These are phyloP conservation scores for Conidiobolus incongruus DNA, from an alignment of 371 early-diverging fungal species.

Conservation along the genomic window DNA sequence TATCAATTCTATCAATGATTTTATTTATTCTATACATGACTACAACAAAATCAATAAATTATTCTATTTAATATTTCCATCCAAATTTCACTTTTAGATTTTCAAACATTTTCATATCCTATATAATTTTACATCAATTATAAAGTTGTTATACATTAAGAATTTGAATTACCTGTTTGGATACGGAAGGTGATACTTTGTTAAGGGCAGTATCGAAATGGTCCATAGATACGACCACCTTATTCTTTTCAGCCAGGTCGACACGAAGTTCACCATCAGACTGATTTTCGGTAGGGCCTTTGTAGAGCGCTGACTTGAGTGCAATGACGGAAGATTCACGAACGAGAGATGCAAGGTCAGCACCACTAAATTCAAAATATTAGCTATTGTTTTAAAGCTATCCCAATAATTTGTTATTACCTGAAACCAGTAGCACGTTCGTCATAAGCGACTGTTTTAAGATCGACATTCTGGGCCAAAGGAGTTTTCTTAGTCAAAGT, in stretches of 20 bases:
- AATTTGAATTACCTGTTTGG: slow-evolving; percentile 18
- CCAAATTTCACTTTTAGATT: not conserved
- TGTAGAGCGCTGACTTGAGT: slow-evolving; percentile 35
- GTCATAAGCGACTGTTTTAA: slow-evolving; percentile 51
- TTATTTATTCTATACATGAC: too few species aligned
- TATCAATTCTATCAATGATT: too few species aligned
- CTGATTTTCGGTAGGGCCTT: too few species aligned
- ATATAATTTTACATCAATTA: not conserved
- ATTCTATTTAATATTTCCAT: not conserved
- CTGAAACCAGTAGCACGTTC: slow-evolving; percentile 45
- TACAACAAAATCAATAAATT: too few species aligned
- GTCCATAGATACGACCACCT: slow-evolving; percentile 19
- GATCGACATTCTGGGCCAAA: slow-evolving; percentile 33
- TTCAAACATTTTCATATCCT: not conserved
- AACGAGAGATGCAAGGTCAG: slow-evolving; percentile 82
- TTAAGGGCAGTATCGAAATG: slow-evolving; percentile 66
- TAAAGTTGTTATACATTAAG: not conserved
- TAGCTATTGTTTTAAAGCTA: not conserved
- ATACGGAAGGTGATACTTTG: slow-evolving; percentile 65
- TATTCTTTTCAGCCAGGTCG: slow-evolving; percentile 14
- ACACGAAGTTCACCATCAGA: slow-evolving; percentile 5
- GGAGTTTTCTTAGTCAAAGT: slow-evolving; percentile 70
- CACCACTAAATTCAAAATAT: slow-evolving; percentile 47
- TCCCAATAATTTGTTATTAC: slow-evolving; percentile 4
- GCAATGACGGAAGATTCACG: slow-evolving; percentile 78